Conservation (phyloP, 2,329 filamentous ascomycete genomes). For the Paracorniculantispora psalliotae region DNA sequence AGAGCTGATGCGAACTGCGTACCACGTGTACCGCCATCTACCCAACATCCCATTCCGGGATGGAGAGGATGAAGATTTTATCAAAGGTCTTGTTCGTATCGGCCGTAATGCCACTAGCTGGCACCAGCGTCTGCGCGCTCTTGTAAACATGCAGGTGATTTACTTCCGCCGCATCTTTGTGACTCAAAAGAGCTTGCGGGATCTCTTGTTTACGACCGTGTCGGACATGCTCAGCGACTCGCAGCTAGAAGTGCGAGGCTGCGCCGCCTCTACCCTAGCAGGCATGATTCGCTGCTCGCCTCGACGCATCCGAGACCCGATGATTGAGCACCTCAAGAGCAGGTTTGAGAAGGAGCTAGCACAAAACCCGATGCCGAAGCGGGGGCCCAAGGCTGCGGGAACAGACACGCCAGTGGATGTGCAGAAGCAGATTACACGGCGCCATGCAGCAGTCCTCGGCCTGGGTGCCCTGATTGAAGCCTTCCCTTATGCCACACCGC, state of each 20-base stretch:
- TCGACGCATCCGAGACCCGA: slow-evolving; percentile 67
- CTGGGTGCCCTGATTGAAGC: slow-evolving; percentile 88
- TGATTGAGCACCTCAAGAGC: slow-evolving; percentile 69
- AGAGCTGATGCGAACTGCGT: slow-evolving; percentile 88
- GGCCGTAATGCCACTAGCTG: slow-evolving; percentile 80
- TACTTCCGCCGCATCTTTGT: slow-evolving; percentile 96
- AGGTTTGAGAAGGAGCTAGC: slow-evolving; percentile 75
- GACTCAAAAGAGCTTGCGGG: slow-evolving; percentile 67
- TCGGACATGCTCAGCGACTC: slow-evolving; percentile 88
- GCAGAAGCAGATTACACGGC: slow-evolving; percentile 71
- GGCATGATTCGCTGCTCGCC: slow-evolving; percentile 98
- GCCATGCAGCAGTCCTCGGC: slow-evolving; percentile 88
- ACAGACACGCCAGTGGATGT: slow-evolving; percentile 66
- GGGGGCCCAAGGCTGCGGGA: slow-evolving; percentile 51
- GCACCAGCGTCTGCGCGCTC: slow-evolving; percentile 90
- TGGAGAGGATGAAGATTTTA: slow-evolving; percentile 80
- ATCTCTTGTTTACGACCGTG: slow-evolving; percentile 84
- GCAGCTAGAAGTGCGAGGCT: slow-evolving; percentile 90
- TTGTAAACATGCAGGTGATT: slow-evolving; percentile 98
- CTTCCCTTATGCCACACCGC: slow-evolving; percentile 92
- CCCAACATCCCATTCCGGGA: slow-evolving; percentile 90
- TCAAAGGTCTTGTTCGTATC: slow-evolving; percentile 80
- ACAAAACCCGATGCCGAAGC: slow-evolving; percentile 82
- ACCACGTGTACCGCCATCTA: slow-evolving; percentile 93
- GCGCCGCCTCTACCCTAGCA: slow-evolving; percentile 85